Evolutionary conservation across 2,329 filamentous ascomycete species (phyloP).

Genomic region (Zalaria obscura): DNA sequence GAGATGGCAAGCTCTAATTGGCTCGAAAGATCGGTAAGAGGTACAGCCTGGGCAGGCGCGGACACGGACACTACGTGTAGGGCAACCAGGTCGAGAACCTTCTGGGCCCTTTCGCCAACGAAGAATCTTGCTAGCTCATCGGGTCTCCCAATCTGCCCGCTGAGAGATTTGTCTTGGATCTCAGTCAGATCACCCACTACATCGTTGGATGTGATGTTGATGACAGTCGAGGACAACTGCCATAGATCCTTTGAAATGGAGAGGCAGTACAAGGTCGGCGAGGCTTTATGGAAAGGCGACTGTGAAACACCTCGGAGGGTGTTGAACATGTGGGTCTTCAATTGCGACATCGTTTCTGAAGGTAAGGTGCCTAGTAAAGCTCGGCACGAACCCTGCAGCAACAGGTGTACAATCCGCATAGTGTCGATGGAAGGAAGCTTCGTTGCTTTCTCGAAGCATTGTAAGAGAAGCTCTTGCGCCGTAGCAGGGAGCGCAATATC

Average conservation of each 20-base stretch:
- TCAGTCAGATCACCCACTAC: neutral
- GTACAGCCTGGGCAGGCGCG: conserved; percentile 7
- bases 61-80: conserved; percentile 17
- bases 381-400: conserved; percentile 18
- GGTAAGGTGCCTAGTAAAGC: conserved; percentile 15
- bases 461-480: conserved; percentile 18
- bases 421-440: conserved; percentile 11
- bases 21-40: conserved; percentile 10
- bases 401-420: conserved; percentile 16
- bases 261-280: conserved; percentile 20
- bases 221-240: too few relatives aligned
- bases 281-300: conserved; percentile 12
- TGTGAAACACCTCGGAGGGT: conserved; percentile 14
- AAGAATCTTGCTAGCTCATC: conserved; percentile 19
- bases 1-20: conserved; percentile 14
- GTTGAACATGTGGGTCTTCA: conserved; percentile 18
- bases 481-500: conserved; percentile 15
- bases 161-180: neutral
- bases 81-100: conserved; percentile 19
- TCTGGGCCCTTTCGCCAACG: conserved; percentile 15
- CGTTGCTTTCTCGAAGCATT: conserved; percentile 15
- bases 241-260: conserved; percentile 16
- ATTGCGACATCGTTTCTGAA: conserved; percentile 10
- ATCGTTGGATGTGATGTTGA: neutral
- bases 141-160: conserved; percentile 9